Base-by-base conservation (phyloP, 176 grass and related monocot species). In the Stipa capillata region DNA sequence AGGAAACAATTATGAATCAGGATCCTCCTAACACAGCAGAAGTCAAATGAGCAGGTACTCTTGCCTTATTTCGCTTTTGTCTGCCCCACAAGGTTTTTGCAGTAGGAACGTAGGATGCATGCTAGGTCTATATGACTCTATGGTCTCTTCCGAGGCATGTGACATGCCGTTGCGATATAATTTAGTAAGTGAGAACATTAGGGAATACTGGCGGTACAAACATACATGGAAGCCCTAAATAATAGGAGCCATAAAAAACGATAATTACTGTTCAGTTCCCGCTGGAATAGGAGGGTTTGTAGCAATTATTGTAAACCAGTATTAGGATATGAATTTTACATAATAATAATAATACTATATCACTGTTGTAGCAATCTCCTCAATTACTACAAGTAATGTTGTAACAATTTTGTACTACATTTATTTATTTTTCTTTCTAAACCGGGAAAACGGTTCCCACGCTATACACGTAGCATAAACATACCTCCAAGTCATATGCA, bases 1-100 rank as follows among this genome's bases (percentile, higher is more conserved):
- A 84, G 6, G 61, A 74, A 3, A 69, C 77, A 85, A 76, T 76
- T 21, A 80, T 75, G 68, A 50, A 52, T 42, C 33, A 28, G 25
- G 10, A 64, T 47, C 4, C 44, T 48, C 2, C 52, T 56, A 24
- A 54, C 54, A 45, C 67, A 49, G 27, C 20, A 88, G 14, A 80
- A 85, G 70, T 76, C 87, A 69, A 85, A 75, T 24, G 54, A 77
- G 87, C 39, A 72, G 82, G 82, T 71, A 72, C 63, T 56, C 63
- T 81, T 36, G 24, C 69, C n/a, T 13, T 48, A 57, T 67, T n/a
- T 64, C 63, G 29, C 53, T 81, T 81, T 52, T 76, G 54, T 56
- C 65, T 69, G 5, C 69, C 77, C 69, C 50, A 11, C 44, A 48
- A 41, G 57, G 35, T 31, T 34, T 39, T 72, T 65, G 41, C 31